Conservation (phyloP, 1,284 basidiomycete genomes). For the Agroathelia rolfsii region DNA sequence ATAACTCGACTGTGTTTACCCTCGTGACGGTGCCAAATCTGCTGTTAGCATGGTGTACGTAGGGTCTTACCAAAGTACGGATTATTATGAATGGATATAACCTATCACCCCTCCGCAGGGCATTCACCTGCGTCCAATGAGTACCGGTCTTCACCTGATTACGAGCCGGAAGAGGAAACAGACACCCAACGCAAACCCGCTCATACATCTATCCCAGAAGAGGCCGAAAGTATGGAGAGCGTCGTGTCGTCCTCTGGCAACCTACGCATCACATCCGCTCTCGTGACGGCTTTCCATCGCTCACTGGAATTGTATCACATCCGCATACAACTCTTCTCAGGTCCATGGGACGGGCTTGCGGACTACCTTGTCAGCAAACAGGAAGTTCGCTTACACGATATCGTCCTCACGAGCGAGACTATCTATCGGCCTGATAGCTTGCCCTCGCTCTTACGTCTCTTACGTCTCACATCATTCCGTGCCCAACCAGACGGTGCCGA, state of each 20-base stretch:
- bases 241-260: slow-evolving; percentile 33
- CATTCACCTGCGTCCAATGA: slow-evolving; percentile 39
- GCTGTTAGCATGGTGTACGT: slow-evolving; percentile 77
- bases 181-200: slow-evolving; percentile 15
- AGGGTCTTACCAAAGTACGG: slow-evolving; percentile 14
- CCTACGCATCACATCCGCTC: slow-evolving; percentile 50
- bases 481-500: not conserved
- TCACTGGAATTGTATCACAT: slow-evolving; percentile 49
- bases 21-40: slow-evolving; percentile 87
- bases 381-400: too few relatives aligned
- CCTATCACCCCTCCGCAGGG: slow-evolving; percentile 21
- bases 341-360: slow-evolving; percentile 69
- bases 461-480: slow-evolving; percentile 24
- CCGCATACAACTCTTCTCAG: slow-evolving; percentile 68
- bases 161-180: slow-evolving; percentile 19
- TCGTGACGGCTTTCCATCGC: slow-evolving; percentile 55
- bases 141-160: slow-evolving; percentile 23
- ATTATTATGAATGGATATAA: slow-evolving; percentile 29
- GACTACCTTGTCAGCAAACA: too few relatives aligned
- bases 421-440: slow-evolving; percentile 76
- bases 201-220: slow-evolving; percentile 14
- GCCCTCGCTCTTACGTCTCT: slow-evolving; percentile 50
- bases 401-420: slow-evolving; percentile 87
- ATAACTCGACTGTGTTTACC: slow-evolving; percentile 77
- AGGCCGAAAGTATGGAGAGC: too few relatives aligned